These are phyloP conservation scores for Coccomyxa sp. DNA, from an alignment of 139 green algal species.

Conservation along the genomic window DNA sequence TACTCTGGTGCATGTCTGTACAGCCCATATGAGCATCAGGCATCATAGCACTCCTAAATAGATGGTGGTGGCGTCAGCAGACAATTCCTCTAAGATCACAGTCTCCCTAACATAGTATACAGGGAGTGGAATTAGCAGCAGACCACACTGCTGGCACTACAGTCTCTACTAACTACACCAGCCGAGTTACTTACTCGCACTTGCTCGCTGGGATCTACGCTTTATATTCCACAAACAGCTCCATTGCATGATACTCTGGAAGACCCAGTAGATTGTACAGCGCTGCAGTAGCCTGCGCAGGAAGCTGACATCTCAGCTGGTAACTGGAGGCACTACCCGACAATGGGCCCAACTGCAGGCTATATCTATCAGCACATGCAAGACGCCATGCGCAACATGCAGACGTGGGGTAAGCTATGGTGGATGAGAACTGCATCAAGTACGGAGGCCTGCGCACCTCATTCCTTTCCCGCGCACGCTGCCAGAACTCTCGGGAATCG, in stretches of 20 bases:
- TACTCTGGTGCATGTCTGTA: no score
- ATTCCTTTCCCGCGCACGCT: constrained; percentile 24
- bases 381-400: not conserved
- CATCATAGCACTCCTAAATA: not conserved
- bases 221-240: constrained; percentile 21
- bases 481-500: constrained; percentile 29
- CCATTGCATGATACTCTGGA: constrained; percentile 25
- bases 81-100: not conserved
- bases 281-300: constrained; percentile 3
- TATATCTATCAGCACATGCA: not conserved
- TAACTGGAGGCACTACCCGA: not conserved
- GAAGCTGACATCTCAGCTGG: not conserved
- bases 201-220: not conserved
- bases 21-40: no score
- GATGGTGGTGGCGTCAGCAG: not conserved
- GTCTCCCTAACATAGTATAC: not conserved
- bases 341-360: not conserved
- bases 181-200: not conserved
- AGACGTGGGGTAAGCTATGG: not conserved
- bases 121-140: not conserved
- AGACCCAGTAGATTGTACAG: constrained; percentile 26
- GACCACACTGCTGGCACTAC: not conserved
- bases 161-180: not conserved
- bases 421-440: not conserved
- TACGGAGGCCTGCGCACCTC: not conserved